Evolutionary conservation across 257 asterid genomes (phyloP), one percentile per base, ranked within the genome.

Genomic region (Echites panduratus): DNA sequence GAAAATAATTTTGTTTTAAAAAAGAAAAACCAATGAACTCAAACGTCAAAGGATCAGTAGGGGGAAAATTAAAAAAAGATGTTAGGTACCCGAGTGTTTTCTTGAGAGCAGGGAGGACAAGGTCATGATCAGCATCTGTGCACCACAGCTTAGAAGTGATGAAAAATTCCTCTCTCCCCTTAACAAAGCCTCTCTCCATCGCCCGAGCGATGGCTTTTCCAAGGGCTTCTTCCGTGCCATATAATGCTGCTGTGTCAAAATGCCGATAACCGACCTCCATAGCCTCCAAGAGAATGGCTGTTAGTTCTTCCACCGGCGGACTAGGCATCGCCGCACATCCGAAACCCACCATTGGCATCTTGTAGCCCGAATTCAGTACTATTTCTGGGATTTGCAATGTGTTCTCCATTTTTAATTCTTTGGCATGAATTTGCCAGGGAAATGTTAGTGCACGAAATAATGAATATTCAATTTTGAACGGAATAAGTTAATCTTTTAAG

Each of bases 21-120:
- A n/a, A n/a, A n/a, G n/a, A n/a, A n/a, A n/a, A n/a, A n/a, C n/a
- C n/a, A n/a, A n/a, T n/a, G n/a, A n/a, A n/a, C n/a, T n/a, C n/a
- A n/a, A n/a, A n/a, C n/a, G n/a, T n/a, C n/a, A n/a, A n/a, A n/a
- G n/a, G n/a, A n/a, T n/a, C n/a, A n/a, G n/a, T n/a, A n/a, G n/a
- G n/a, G n/a, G n/a, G n/a, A n/a, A n/a, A 65, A 65, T 32, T 32
- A 44, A 44, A 44, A 44, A 43, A 7, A 6, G 48, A 7, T 7
- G 44, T 41, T 41, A 41, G 20, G 38, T 78, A 88, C 93, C 76
- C 41, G 7, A 88, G 88, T 12, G 86, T 70, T 71, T 50, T 35
- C 20, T 71, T 79, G 49, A 88, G 75, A 13, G 88, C 89, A 14
- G 89, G 86, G 22, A 84, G 35, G 61, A 88, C 88, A 41, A 84